These are phyloP conservation scores for Aspergillus ellipticus DNA, from an alignment of 495 filamentous ascomycete genomes.

Conservation along the genomic window DNA sequence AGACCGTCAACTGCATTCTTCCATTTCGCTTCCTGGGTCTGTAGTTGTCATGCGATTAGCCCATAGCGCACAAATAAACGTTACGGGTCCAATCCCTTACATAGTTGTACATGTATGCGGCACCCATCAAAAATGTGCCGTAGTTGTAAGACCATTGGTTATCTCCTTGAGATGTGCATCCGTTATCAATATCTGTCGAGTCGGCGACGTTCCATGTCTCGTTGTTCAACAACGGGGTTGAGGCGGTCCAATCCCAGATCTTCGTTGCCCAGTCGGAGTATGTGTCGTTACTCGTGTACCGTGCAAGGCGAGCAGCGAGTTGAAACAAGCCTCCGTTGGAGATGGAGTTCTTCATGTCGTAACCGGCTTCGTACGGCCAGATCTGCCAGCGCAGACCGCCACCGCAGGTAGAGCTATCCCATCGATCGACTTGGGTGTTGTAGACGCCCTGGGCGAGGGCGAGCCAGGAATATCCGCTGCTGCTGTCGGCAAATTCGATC, in stretches of 20 bases:
- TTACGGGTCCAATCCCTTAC: slow-evolving; percentile 25
- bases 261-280: slow-evolving; percentile 67
- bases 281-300: slow-evolving; percentile 60
- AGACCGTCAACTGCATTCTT: slow-evolving; percentile 53
- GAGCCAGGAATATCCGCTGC: slow-evolving; percentile 61
- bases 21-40: slow-evolving; percentile 58
- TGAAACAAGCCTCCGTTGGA: slow-evolving; percentile 69
- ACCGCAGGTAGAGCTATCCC: slow-evolving; percentile 45
- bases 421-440: slow-evolving; percentile 61
- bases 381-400: slow-evolving; percentile 59
- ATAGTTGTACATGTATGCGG: slow-evolving; percentile 68
- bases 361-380: slow-evolving; percentile 48
- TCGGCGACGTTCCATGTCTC: slow-evolving; percentile 60
- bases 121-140: slow-evolving; percentile 64
- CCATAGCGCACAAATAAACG: slow-evolving; percentile 10
- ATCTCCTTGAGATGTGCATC: slow-evolving; percentile 52
- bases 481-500: slow-evolving; percentile 40
- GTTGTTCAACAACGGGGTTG: slow-evolving; percentile 49
- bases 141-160: slow-evolving; percentile 69
- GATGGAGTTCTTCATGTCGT: slow-evolving; percentile 66
- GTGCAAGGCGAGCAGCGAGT: slow-evolving; percentile 62
- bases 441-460: slow-evolving; percentile 75
- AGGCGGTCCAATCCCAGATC: slow-evolving; percentile 61
- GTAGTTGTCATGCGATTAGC: slow-evolving; percentile 15
- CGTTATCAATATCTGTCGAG: slow-evolving; percentile 40